phyloP scores from a whole-genome alignment of 75 land plant species.

The Picea sitchensis region DNA sequence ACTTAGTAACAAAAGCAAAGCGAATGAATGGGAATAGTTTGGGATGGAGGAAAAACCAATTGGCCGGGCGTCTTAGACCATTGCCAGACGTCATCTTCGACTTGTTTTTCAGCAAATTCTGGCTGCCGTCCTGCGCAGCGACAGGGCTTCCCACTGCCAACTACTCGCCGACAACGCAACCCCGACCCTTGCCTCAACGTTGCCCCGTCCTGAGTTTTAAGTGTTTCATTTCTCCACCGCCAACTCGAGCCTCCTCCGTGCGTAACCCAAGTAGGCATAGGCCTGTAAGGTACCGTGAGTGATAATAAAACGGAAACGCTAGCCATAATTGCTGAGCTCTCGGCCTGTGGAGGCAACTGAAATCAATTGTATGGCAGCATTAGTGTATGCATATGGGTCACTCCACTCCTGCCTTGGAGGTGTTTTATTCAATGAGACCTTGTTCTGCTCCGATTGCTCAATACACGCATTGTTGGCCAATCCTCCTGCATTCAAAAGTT shows the following conservation, averaged over 20 bases:
- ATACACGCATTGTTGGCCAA: too few species aligned
- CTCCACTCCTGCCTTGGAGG: too few species aligned
- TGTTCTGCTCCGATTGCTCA: too few species aligned
- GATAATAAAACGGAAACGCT: background rate
- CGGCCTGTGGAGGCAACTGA: too few species aligned
- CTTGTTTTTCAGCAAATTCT: background rate
- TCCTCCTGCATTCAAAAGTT: too few species aligned
- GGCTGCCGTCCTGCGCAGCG: background rate
- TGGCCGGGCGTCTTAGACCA: background rate
- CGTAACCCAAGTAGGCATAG: background rate
- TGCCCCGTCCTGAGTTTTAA: background rate
- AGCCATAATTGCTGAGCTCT: background rate
- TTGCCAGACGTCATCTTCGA: background rate
- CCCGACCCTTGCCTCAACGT: background rate
- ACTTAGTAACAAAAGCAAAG: too few species aligned
- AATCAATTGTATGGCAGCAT: too few species aligned
- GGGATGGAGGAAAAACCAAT: slow-evolving; percentile 1
- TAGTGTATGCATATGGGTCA: too few species aligned
- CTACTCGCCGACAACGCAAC: background rate
- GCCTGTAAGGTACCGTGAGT: background rate
- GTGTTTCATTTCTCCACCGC: background rate
- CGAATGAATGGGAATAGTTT: background rate
- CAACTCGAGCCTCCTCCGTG: background rate
- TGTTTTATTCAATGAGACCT: too few species aligned
- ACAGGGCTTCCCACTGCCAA: background rate